Conservation (phyloP, 306 rosid species). For the Adenanthera pavonina region DNA sequence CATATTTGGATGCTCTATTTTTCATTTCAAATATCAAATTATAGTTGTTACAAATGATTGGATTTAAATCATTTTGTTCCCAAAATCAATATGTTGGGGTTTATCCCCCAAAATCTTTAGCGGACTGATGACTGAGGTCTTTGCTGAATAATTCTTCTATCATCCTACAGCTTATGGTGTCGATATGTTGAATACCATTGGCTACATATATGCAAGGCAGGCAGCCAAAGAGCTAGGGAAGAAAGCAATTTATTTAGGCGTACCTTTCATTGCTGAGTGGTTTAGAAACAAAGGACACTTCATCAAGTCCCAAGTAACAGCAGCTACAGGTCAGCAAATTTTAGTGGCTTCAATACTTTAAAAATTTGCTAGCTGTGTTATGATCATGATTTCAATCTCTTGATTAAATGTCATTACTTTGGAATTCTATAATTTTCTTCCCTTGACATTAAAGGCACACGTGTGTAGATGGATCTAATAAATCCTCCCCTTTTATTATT, state of each 20-base stretch:
- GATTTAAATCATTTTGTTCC: conserved; percentile 23
- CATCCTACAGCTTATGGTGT: conserved; percentile 83
- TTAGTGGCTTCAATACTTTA: conserved; percentile 21
- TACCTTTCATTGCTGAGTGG: conserved; percentile 98
- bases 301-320: conserved; percentile 97
- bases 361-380: conserved; percentile 27
- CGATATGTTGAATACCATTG: conserved; percentile 94
- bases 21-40: conserved; percentile 1
- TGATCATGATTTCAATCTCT: conserved; percentile 22
- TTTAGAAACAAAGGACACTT: conserved; percentile 98
- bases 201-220: conserved; percentile 95
- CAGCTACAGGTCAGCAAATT: conserved; percentile 83
- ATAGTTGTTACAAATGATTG: neutral
- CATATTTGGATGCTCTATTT: conserved; percentile 17
- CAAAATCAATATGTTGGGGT: conserved; percentile 22
- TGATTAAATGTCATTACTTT: conserved; percentile 10
- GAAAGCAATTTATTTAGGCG: conserved; percentile 94
- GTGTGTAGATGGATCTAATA: too few species aligned
- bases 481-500: neutral
- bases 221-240: conserved; percentile 97
- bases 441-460: neutral
- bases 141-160: conserved; percentile 38
- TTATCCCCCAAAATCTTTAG: conserved; percentile 14
- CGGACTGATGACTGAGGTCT: conserved; percentile 20
- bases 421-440: conserved; percentile 18